Conservation (phyloP, 306 rosid species). For the Inga oerstediana region DNA sequence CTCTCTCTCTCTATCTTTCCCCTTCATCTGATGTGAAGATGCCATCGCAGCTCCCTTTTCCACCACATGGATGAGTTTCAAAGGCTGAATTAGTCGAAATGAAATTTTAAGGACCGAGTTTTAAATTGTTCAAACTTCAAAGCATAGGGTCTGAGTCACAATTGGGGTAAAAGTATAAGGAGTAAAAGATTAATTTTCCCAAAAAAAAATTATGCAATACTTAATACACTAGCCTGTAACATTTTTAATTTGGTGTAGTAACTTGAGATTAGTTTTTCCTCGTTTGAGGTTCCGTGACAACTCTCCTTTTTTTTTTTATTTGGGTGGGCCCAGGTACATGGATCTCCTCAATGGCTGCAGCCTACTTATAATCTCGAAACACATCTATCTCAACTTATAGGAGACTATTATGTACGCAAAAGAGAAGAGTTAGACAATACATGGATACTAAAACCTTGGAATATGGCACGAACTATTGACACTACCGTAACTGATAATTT, state of each 20-base stretch:
- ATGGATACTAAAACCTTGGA: conserved; percentile 99
- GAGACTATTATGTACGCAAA: conserved; percentile 71
- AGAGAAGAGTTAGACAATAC: conserved; percentile 71
- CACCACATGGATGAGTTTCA: no score
- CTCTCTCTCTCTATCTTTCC: no score
- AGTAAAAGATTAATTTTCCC: no score
- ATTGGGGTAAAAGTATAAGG: no score
- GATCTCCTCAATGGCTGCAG: conserved; percentile 93
- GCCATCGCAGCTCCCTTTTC: no score
- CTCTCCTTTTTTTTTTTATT: no score
- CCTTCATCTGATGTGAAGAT: no score
- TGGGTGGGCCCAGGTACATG: conserved; percentile 61
- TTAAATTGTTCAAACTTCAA: no score
- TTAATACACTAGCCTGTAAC: conserved; percentile 16
- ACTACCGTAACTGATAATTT: conserved; percentile 84
- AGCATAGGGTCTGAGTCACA: no score
- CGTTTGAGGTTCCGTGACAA: conserved; percentile 7
- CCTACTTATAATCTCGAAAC: conserved; percentile 92
- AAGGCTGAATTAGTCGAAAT: no score
- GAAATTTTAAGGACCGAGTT: no score
- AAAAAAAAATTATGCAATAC: neutral
- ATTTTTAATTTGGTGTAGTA: neutral
- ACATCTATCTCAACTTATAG: conserved; percentile 82
- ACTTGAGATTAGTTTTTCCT: neutral
- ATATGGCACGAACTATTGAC: conserved; percentile 98